phyloP scores from a whole-genome alignment of 1,284 basidiomycete species.

The Cutaneotrichosporon cutaneum region DNA sequence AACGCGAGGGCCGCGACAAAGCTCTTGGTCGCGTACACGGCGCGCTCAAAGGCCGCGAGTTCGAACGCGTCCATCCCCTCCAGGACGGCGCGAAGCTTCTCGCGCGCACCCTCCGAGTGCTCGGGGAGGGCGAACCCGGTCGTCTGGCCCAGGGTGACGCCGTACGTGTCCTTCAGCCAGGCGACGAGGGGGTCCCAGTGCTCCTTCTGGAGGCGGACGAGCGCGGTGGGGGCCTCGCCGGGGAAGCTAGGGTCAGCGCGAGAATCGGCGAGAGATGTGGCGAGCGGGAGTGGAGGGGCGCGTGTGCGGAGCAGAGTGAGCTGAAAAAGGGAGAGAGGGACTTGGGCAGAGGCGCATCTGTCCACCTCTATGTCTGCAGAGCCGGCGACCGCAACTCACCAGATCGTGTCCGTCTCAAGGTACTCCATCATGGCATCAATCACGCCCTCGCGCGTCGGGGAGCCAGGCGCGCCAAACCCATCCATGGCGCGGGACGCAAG shows the following conservation, averaged over 20 bases:
- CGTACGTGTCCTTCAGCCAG: constrained; percentile 71
- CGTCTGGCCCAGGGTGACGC: constrained; percentile 65
- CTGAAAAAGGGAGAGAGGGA: too few species aligned
- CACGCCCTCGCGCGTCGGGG: constrained; percentile 63
- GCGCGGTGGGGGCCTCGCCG: constrained; percentile 68
- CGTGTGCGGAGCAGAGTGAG: not conserved
- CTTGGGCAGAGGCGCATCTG: too few species aligned
- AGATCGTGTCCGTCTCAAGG: constrained; percentile 92
- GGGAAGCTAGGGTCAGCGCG: constrained; percentile 68
- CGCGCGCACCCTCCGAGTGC: constrained; percentile 68
- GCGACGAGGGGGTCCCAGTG: constrained; percentile 87
- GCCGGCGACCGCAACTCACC: constrained; percentile 57
- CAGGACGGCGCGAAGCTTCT: constrained; percentile 63
- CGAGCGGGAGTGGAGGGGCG: not conserved
- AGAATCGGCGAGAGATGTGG: too few species aligned
- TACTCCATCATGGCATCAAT: constrained; percentile 75
- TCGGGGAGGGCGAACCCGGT: constrained; percentile 66
- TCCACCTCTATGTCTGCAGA: too few species aligned
- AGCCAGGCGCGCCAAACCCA: constrained; percentile 60
- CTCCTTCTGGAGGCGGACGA: constrained; percentile 76
- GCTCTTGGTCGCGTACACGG: constrained; percentile 86
- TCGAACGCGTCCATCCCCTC: constrained; percentile 73
- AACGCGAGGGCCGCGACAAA: constrained; percentile 86
- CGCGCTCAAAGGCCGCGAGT: constrained; percentile 89
- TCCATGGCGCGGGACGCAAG: constrained; percentile 87